Conservation (phyloP, 768 basidiomycete genomes). For the Amanita rimosa region DNA sequence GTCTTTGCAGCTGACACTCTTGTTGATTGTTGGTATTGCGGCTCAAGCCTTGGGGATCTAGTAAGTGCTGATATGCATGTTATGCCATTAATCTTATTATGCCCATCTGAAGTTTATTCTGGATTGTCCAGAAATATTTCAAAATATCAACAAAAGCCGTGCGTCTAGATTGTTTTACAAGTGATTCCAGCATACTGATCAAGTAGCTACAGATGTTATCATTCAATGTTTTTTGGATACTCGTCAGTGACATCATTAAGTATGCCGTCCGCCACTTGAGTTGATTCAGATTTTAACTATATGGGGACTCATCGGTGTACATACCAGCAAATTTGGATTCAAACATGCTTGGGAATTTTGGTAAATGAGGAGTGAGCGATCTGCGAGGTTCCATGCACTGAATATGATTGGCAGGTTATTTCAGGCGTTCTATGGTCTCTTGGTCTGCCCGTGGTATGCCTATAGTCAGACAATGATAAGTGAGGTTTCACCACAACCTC, state of each 20-base stretch:
- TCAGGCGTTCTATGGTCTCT: conserved; percentile 58
- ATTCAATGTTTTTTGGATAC: conserved; percentile 65
- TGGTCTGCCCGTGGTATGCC: conserved; percentile 75
- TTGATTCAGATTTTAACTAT: conserved; percentile 41
- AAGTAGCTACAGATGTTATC: conserved; percentile 42
- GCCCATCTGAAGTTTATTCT: conserved; percentile 35
- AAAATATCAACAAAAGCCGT: conserved; percentile 55
- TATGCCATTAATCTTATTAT: background rate
- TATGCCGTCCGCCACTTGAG: background rate
- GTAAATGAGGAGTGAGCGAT: conserved; percentile 19
- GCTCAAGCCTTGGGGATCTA: conserved; percentile 60
- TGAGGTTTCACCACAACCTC: conserved; percentile 62
- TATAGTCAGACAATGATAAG: conserved; percentile 80
- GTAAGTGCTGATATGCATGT: conserved; percentile 22
- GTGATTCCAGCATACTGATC: background rate
- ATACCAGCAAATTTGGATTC: conserved; percentile 65
- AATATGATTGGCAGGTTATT: conserved; percentile 37
- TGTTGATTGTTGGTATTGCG: conserved; percentile 56
- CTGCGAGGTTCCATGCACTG: background rate
- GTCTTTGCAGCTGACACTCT: conserved; percentile 55
- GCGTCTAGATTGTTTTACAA: conserved; percentile 6
- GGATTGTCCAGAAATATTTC: conserved; percentile 58
- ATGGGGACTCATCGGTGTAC: conserved; percentile 74
- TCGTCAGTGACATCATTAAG: conserved; percentile 26
- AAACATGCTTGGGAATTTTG: conserved; percentile 80